Base-by-base conservation (phyloP, 2,329 filamentous ascomycete genomes). In the Lachnellula subtilissima region DNA sequence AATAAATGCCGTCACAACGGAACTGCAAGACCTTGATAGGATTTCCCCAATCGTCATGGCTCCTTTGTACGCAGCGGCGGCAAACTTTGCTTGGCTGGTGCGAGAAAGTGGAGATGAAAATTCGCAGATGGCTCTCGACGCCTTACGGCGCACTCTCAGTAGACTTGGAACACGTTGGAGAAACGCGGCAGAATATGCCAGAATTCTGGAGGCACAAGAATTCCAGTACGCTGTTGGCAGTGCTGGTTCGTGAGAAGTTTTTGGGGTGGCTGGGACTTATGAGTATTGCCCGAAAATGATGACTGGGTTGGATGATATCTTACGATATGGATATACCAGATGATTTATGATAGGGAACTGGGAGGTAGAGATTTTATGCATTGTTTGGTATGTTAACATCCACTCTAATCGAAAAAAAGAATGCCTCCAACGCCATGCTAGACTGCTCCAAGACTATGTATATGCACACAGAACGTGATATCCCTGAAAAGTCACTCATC, bases 41-140 rank as follows among this genome's bases (percentile, higher is more conserved):
- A 51, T 73, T 4, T 72, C 69, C 54, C 72, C 72, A 4, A 61
- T 75, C 9, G 64, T 70, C 35, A 65, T 75, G 58, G 72, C 74
- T 58, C 61, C 65, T 9, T 39, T 74, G n/a, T 75, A 75, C 55
- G 64, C 64, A n/a, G 70, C 69, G 11, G 66, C 71, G 40, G 61
- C 68, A n/a, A 71, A 70, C 32, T 69, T 69, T 43, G 71, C 71
- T 9, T 75, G 73, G 73, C 53, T 72, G 37, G 69, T 69, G 56
- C 65, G 71, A 50, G 73, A 75, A 62, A 69, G 63, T 48, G 72
- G 73, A 3, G 66, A 70, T 53, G 59, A 59, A 19, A 63, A 59
- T n/a, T 66, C 62, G 11, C 65, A 68, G 51, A 59, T 56, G 14
- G 67, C 65, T 1, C 48, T 73, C 39, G 69, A 70, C 7, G 61